phyloP scores from a whole-genome alignment of 2,329 filamentous ascomycete species.

The Monosporascus sp. region DNA sequence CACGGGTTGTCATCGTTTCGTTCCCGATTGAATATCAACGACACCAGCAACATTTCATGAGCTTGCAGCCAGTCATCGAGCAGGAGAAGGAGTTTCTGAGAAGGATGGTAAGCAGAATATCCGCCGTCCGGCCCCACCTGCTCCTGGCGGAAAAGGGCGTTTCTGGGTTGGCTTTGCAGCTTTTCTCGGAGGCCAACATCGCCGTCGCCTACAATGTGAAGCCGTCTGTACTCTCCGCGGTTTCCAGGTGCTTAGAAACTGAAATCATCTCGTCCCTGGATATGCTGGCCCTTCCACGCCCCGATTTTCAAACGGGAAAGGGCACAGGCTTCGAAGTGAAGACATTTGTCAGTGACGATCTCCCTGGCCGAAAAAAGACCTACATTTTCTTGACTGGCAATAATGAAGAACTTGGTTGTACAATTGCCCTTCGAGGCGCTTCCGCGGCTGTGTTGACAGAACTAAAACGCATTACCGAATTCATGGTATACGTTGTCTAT shows the following conservation, averaged over 20 bases:
- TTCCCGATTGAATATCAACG: conserved; percentile 96
- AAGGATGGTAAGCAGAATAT: conserved; percentile 87
- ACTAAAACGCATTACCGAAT: conserved; percentile 91
- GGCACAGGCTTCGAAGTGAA: conserved; percentile 91
- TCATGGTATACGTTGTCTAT: conserved; percentile 99
- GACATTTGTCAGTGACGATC: conserved; percentile 79
- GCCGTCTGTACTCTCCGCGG: conserved; percentile 88
- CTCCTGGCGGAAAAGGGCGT: conserved; percentile 91
- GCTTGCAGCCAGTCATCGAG: conserved; percentile 89
- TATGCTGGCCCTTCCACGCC: conserved; percentile 68
- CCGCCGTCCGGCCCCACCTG: conserved; percentile 76
- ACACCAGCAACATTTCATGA: conserved; percentile 95
- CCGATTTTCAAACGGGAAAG: conserved; percentile 68
- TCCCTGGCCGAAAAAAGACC: conserved; percentile 75
- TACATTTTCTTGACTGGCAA: conserved; percentile 95
- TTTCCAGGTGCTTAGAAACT: conserved; percentile 86
- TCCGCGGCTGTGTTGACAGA: conserved; percentile 64
- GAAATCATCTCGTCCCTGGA: conserved; percentile 92
- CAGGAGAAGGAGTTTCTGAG: conserved; percentile 92
- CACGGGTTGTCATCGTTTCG: conserved; percentile 85
- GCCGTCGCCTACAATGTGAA: conserved; percentile 97
- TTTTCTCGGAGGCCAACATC: conserved; percentile 82
- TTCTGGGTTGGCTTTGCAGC: conserved; percentile 82
- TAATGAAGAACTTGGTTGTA: conserved; percentile 84
- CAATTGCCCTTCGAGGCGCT: conserved; percentile 83